phyloP scores from a whole-genome alignment of 2,329 filamentous ascomycete genomes.

The Talaromyces sp. region DNA sequence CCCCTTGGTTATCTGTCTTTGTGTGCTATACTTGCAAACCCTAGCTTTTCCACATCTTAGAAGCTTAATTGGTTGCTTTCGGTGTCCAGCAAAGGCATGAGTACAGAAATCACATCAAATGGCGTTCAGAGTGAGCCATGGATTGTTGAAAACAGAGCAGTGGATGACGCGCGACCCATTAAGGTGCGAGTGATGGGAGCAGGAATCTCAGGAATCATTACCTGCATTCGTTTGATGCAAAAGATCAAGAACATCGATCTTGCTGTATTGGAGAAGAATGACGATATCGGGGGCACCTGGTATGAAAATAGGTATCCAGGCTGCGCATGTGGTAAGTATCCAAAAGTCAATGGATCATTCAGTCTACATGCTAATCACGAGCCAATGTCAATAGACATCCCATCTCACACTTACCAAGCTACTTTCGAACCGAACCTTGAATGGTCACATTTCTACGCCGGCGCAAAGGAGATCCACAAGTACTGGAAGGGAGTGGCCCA shows the following conservation, averaged over 20 bases:
- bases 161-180: slow-evolving; percentile 23
- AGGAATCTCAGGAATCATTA: slow-evolving; percentile 24
- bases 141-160: slow-evolving; percentile 19
- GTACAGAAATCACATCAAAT: neutral
- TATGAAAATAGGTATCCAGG: slow-evolving; percentile 21
- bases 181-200: slow-evolving; percentile 23
- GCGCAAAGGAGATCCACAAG: slow-evolving; percentile 27
- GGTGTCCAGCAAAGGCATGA: neutral
- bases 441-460: slow-evolving; percentile 26
- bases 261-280: slow-evolving; percentile 20
- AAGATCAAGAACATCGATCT: slow-evolving; percentile 16
- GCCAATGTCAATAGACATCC: slow-evolving; percentile 15
- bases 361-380: neutral
- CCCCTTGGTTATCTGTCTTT: neutral
- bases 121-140: slow-evolving; percentile 1
- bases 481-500: slow-evolving; percentile 28
- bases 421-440: slow-evolving; percentile 16
- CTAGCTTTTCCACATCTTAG: neutral
- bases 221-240: slow-evolving; percentile 24
- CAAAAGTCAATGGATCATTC: neutral
- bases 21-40: neutral
- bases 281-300: slow-evolving; percentile 21
- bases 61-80: neutral
- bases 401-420: slow-evolving; percentile 18
- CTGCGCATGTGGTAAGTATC: slow-evolving; percentile 17